These are phyloP conservation scores for Dentipellis fragilis DNA, from an alignment of 768 basidiomycete species.

Conservation along the genomic window DNA sequence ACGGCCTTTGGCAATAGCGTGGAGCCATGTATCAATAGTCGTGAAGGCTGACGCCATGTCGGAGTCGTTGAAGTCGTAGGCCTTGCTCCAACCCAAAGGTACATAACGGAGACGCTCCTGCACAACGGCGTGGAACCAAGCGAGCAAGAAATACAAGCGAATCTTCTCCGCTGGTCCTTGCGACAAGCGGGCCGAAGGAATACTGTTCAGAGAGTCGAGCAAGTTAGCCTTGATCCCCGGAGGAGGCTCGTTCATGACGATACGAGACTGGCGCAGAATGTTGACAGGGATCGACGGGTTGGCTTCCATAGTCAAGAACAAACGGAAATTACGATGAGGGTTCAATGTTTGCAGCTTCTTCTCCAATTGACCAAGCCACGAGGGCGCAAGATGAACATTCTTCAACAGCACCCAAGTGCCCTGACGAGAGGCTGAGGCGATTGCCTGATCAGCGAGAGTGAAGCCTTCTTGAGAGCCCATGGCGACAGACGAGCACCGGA, in stretches of 20 bases:
- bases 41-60: constrained; percentile 89
- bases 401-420: constrained; percentile 96
- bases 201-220: constrained; percentile 75
- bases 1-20: constrained; percentile 69
- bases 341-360: constrained; percentile 91
- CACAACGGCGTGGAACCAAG: constrained; percentile 98
- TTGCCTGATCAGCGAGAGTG: constrained; percentile 90
- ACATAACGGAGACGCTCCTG: constrained; percentile 95
- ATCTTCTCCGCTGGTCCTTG: constrained; percentile 91
- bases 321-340: constrained; percentile 84
- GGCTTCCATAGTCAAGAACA: constrained; percentile 98
- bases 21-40: constrained; percentile 90
- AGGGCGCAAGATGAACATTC: constrained; percentile 92
- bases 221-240: constrained; percentile 96
- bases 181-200: constrained; percentile 58
- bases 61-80: constrained; percentile 98
- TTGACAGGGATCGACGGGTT: constrained; percentile 93
- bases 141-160: constrained; percentile 88
- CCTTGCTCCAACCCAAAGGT: constrained; percentile 93
- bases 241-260: constrained; percentile 98
- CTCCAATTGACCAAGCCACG: constrained; percentile 93
- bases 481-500: constrained; percentile 81
- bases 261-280: constrained; percentile 88
- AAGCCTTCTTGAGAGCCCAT: constrained; percentile 99
- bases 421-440: constrained; percentile 82